A percentile compares a stretch with the other conserved stretches of the same genome.
Evolutionary conservation across 768 basidiomycete genomes (phyloP).

Genomic region (Cystobasidium ongulense): DNA sequence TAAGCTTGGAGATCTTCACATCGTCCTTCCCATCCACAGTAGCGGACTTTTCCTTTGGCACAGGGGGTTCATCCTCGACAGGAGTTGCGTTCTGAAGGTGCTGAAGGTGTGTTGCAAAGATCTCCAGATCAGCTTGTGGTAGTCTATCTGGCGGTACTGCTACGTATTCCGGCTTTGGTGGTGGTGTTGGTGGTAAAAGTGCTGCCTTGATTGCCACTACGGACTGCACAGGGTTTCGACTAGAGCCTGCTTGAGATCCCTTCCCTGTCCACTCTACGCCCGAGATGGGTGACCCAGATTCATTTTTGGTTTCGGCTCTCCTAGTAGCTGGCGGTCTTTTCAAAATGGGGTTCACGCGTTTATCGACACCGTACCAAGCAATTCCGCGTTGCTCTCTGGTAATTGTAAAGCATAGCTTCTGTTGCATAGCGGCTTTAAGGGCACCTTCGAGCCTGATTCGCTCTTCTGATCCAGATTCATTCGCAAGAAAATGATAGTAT

Average conservation of each 20-base stretch:
- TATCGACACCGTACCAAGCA: not conserved
- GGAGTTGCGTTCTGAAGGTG: not conserved
- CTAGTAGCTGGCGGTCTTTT: not conserved
- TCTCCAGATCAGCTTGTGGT: not conserved
- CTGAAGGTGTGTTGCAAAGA: not conserved
- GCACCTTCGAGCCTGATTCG: not conserved
- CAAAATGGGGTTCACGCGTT: not conserved
- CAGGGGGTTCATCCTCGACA: no score
- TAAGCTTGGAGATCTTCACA: not conserved
- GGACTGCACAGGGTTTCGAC: no score
- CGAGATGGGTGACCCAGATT: not conserved
- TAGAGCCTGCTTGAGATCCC: no score
- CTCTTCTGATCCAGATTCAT: not conserved
- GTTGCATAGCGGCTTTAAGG: not conserved
- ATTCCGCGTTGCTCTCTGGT: not conserved
- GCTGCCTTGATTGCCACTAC: no score
- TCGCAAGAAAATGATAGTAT: not conserved
- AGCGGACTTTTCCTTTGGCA: not conserved
- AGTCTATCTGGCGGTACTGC: not conserved
- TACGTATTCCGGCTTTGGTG: not conserved
- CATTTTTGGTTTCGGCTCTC: not conserved
- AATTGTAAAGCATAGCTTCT: not conserved
- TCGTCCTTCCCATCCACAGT: not conserved
- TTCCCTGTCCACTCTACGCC: no score
- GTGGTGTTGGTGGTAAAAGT: not conserved